Conservation (phyloP, 1,284 basidiomycete species). For the Porodaedalea pini region DNA sequence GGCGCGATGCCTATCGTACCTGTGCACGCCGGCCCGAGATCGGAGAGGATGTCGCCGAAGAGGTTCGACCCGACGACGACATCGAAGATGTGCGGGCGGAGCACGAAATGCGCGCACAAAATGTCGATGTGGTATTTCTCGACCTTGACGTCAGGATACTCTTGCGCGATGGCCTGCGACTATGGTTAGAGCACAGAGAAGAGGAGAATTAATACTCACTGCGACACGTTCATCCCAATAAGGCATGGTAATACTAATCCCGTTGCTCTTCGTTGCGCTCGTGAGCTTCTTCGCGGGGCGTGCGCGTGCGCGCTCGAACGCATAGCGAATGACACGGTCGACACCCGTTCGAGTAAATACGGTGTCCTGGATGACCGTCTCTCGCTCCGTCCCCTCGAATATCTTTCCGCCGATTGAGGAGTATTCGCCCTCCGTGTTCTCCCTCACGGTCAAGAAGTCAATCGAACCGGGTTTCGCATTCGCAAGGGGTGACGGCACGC, state of each 20-base stretch:
- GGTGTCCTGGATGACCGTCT: conserved; percentile 38
- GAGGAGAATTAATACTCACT: too few relatives aligned
- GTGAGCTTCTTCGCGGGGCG: conserved; percentile 50
- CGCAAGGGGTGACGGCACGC: conserved; percentile 45
- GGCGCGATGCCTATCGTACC: conserved; percentile 60
- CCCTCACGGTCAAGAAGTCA: conserved; percentile 51
- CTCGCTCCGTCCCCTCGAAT: conserved; percentile 33
- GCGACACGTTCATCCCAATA: conserved; percentile 47
- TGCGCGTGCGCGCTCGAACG: conserved; percentile 48
- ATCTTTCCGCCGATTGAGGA: conserved; percentile 46
- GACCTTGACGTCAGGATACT: conserved; percentile 49
- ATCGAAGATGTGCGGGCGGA: conserved; percentile 48
- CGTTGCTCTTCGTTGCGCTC: conserved; percentile 50
- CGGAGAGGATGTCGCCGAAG: conserved; percentile 53
- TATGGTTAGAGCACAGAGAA: too few relatives aligned
- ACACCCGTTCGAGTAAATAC: conserved; percentile 48
- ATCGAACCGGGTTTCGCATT: conserved; percentile 34
- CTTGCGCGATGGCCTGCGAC: too few relatives aligned
- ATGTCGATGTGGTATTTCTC: conserved; percentile 54
- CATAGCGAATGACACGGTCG: conserved; percentile 50
- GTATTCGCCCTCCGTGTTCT: conserved; percentile 59
- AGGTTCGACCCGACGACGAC: conserved; percentile 54
- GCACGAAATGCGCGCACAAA: conserved; percentile 45
- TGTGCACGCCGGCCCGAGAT: conserved; percentile 52
- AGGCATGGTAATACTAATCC: conserved; percentile 45